Conservation (phyloP, 306 rosid genomes). For the Styphnolobium japonicum region DNA sequence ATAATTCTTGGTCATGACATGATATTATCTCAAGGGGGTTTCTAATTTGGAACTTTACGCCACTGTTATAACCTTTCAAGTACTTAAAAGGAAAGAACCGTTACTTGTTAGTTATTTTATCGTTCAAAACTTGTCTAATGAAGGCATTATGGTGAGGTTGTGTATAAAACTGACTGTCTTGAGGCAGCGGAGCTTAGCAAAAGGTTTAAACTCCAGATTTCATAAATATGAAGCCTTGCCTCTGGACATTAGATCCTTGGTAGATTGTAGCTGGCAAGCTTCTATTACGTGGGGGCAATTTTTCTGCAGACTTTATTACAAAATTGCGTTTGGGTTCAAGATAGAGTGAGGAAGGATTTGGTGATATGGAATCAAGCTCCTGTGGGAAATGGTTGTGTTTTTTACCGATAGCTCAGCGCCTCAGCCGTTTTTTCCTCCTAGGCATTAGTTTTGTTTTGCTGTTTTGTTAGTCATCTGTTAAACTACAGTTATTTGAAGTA, state of each 20-base stretch:
- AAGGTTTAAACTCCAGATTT: not conserved
- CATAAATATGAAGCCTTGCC: not conserved
- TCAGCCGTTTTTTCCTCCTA: not conserved
- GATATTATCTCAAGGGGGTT: not conserved
- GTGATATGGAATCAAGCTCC: too few relatives aligned
- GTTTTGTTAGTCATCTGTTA: not conserved
- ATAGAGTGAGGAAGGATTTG: too few relatives aligned
- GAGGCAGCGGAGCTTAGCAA: too few relatives aligned
- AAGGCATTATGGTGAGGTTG: not conserved
- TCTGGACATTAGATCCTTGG: too few relatives aligned
- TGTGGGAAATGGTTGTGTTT: too few relatives aligned
- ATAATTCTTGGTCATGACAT: not conserved
- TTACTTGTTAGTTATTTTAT: not conserved
- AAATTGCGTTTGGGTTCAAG: too few relatives aligned
- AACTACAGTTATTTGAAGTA: not conserved
- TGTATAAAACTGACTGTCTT: not conserved
- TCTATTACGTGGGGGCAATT: too few relatives aligned
- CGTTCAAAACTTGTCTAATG: not conserved
- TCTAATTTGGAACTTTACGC: conserved; percentile 5
- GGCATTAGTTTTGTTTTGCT: not conserved
- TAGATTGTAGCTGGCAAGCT: too few relatives aligned
- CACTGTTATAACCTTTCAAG: not conserved
- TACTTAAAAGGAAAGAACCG: not conserved
- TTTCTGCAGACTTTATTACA: too few relatives aligned
- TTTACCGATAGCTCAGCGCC: too few relatives aligned